phyloP scores from a whole-genome alignment of 2,329 filamentous ascomycete species.

The Plectosphaerella sp. region DNA sequence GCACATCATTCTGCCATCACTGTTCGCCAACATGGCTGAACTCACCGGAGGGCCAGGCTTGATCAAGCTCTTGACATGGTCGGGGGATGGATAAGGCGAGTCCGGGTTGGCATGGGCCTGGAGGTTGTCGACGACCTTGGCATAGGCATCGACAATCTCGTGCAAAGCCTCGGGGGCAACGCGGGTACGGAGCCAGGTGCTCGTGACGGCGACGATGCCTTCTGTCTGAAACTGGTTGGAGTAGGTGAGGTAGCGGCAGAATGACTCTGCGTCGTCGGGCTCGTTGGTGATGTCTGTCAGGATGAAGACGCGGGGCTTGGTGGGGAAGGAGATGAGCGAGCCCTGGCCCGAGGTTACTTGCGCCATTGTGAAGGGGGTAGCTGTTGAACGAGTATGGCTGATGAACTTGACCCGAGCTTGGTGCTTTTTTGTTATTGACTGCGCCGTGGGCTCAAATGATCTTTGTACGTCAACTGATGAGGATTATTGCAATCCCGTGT shows the following conservation, averaged over 20 bases:
- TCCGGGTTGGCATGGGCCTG: conserved; percentile 41
- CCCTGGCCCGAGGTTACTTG: not conserved
- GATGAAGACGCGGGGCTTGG: conserved; percentile 32
- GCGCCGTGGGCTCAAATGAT: too few species aligned
- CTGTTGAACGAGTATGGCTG: not conserved
- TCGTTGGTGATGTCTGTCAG: conserved; percentile 41
- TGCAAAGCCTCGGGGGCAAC: conserved; percentile 36
- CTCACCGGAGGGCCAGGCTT: conserved; percentile 28
- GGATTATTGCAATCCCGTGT: too few species aligned
- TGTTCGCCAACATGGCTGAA: not conserved
- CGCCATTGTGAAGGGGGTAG: not conserved
- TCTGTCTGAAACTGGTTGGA: conserved; percentile 40
- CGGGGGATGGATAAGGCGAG: conserved; percentile 32
- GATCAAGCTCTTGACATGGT: conserved; percentile 28
- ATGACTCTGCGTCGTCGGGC: conserved; percentile 38
- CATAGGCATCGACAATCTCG: conserved; percentile 38
- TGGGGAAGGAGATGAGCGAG: conserved; percentile 4
- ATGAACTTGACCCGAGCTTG: not conserved
- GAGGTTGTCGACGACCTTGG: conserved; percentile 38
- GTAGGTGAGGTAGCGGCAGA: conserved; percentile 39
- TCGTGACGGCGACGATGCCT: conserved; percentile 40
- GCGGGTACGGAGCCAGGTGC: conserved; percentile 37
- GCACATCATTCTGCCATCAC: not conserved
- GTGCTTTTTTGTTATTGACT: too few species aligned
- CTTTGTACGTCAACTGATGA: too few species aligned